Evolutionary conservation across 495 filamentous ascomycete genomes (phyloP), one percentile per base, ranked within the genome.

Genomic region (Cenococcum geophilum): DNA sequence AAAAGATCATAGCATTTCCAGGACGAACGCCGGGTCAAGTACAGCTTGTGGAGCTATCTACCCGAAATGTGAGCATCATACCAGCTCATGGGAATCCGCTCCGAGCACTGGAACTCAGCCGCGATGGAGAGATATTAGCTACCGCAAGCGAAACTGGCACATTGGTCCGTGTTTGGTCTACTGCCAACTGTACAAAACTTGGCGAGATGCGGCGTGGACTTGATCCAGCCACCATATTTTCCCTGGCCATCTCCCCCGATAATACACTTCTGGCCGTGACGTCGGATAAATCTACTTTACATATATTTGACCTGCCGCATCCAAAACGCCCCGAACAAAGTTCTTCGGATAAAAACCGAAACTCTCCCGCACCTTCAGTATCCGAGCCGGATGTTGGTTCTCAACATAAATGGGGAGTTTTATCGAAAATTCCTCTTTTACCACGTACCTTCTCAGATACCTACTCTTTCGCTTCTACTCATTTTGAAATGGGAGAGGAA

Each of bases 261-360:
- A 87, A 85, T 50, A 81, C 79, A 40, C 76, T 88, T 64, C 79
- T 97, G 14, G 93, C 93, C 20, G 91, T 91, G 55, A 97, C 95
- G n/a, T 96, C 91, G 23, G 93, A 98, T 76, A 98, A 97, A 72
- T 89, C 86, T 5, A 98, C 91, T 2, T 75, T 98, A 18, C 93
- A 98, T 74, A 83, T 98, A 43, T 98, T 97, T 70, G 89, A 97
- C 56, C 75, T 89, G 20, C 83, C 82, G 6, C 51, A 9, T 22
- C 47, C 25, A 47, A 50, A 56, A 53, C 51, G 50, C 23, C 65
- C 23, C 12, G 52, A 14, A 23, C 14, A 43, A 35, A n/a, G 36
- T 5, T 37, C 53, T 11, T 16, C 20, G 3, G 53, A 52, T 32
- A 56, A 32, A 32, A 8, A 16, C 22, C 53, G 53, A 21, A 34